These are phyloP conservation scores for Tilletia setariae DNA, from an alignment of 1,284 basidiomycete species.

Conservation along the genomic window DNA sequence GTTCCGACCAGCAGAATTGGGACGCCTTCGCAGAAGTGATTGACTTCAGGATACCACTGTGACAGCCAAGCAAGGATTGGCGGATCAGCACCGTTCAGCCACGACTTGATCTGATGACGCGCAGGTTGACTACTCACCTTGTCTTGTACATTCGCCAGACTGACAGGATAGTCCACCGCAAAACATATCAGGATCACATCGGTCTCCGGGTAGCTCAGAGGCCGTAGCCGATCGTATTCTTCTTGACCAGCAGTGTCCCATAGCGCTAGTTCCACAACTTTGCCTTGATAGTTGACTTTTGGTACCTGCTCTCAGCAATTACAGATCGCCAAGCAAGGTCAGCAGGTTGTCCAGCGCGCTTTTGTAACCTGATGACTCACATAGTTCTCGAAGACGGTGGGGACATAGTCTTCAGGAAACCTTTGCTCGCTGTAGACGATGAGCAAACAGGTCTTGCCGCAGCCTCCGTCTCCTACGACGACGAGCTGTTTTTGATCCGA, in stretches of 20 bases:
- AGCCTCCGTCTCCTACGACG: constrained; percentile 74
- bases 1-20: constrained; percentile 89
- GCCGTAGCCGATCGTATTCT: constrained; percentile 91
- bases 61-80: not conserved
- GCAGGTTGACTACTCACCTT: constrained; percentile 30
- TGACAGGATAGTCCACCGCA: constrained; percentile 93
- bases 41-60: constrained; percentile 95
- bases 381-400: constrained; percentile 93
- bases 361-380: too few relatives aligned
- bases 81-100: not conserved
- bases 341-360: too few relatives aligned
- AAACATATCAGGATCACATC: constrained; percentile 96
- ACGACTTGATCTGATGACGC: constrained; percentile 10
- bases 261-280: constrained; percentile 85
- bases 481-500: constrained; percentile 29
- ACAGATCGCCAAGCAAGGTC: not conserved
- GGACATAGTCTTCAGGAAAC: constrained; percentile 97
- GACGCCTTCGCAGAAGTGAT: constrained; percentile 91
- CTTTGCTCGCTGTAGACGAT: constrained; percentile 89
- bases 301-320: constrained; percentile 60
- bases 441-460: constrained; percentile 69
- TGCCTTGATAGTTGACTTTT: constrained; percentile 79
- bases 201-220: constrained; percentile 91
- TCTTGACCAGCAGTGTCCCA: constrained; percentile 99
- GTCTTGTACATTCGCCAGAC: constrained; percentile 88